Base-by-base conservation (phyloP, 2,329 filamentous ascomycete genomes). In the Achaetomium macrosporum region DNA sequence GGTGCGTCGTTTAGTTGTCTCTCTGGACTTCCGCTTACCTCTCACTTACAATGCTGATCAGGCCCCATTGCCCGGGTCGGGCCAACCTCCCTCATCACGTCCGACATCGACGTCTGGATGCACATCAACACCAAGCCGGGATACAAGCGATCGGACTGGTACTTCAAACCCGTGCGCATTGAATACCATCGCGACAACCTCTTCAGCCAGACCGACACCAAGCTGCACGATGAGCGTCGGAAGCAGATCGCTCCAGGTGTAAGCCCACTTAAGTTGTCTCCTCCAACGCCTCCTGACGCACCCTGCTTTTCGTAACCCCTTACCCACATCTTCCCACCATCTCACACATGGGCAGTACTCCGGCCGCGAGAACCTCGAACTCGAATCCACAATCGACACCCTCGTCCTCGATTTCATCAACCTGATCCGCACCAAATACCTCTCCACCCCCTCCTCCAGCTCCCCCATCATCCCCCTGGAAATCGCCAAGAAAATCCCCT, bases 181-280 rank as follows among this genome's bases (percentile, higher is more conserved):
- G 55, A 56, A 19, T 40, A 57, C 25, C 37, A 46, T 5, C 66
- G 69, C 5, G 75, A 82, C 59, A 80, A 77, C 50, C 68, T 82
- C 33, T 80, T 83, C 54, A 75, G 71, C 2, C 70, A 77, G 57
- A 71, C 71, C 5, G 69, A 81, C 53, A 75, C 73, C 40, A 69
- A 68, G 5, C 70, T 71, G 40, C 79, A 83, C 56, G 65, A 70
- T 2, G 56, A 59, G 16, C 61, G 75, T 35, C 68, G 74, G 17
- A 74, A 73, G 58, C 75, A 78, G 56, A 74, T 82, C 69, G 70
- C 73, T 3, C 68, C 74, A 1, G 79, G 76, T 1, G 78, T 76
- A 67, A 54, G 69, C 50, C 12, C 19, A 37, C 8, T n/a, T n/a
- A n/a, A n/a, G n/a, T n/a, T n/a, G n/a, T n/a, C n/a, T n/a, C n/a